Conservation (phyloP, 345 rosid species). For the Streptanthus diversifolius region DNA sequence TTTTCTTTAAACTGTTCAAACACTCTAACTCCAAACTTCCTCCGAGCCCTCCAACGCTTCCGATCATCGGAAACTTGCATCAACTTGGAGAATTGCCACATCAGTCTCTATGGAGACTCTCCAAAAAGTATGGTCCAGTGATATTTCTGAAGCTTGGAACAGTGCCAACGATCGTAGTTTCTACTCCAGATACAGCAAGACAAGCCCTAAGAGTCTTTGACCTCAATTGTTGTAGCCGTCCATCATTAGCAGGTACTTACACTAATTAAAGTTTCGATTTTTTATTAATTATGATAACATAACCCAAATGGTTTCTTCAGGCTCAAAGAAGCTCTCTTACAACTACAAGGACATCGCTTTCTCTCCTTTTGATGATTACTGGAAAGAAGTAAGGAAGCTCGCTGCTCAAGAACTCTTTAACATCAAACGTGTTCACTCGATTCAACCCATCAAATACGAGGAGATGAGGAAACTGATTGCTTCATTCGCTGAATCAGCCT, state of each 20-base stretch:
- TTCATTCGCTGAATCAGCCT: slow-evolving; percentile 25
- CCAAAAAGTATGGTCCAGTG: slow-evolving; percentile 32
- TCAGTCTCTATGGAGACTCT: slow-evolving; percentile 29
- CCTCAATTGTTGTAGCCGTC: slow-evolving; percentile 17
- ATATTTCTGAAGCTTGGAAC: slow-evolving; percentile 28
- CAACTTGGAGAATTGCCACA: slow-evolving; percentile 29
- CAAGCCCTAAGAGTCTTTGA: background rate
- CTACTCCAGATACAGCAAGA: slow-evolving; percentile 2
- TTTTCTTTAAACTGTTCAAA: background rate
- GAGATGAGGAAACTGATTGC: slow-evolving; percentile 38
- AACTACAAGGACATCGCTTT: slow-evolving; percentile 41
- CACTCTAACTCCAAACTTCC: slow-evolving; percentile 14
- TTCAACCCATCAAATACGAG: slow-evolving; percentile 37
- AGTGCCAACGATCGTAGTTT: slow-evolving; percentile 22
- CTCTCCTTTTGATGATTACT: slow-evolving; percentile 39
- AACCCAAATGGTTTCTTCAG: slow-evolving; percentile 12
- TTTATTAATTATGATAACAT: background rate
- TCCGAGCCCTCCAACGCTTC: slow-evolving; percentile 35
- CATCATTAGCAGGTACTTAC: background rate
- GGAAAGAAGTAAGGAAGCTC: slow-evolving; percentile 44
- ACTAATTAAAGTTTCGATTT: background rate
- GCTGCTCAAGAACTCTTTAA: slow-evolving; percentile 40
- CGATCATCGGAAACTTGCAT: slow-evolving; percentile 33
- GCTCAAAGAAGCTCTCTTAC: slow-evolving; percentile 41
- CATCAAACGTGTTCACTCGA: slow-evolving; percentile 32